A percentile compares a stretch with the other conserved stretches of the same genome.
Conservation (phyloP, 1,284 basidiomycete genomes). For the Irpex sp. region DNA sequence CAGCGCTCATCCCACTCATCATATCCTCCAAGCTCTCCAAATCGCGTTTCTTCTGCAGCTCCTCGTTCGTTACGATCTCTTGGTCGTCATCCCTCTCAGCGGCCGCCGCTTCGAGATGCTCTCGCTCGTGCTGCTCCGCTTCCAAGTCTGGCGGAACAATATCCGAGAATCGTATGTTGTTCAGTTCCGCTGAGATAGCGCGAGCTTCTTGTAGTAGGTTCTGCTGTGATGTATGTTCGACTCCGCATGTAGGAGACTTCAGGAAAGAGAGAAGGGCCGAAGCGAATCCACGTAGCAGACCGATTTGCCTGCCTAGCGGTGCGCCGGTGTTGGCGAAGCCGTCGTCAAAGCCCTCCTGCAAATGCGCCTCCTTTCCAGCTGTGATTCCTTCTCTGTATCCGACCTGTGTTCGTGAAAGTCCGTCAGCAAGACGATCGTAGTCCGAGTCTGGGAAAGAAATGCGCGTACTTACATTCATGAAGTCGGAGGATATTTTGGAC, state of each 20-base stretch:
- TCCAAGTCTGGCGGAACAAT: constrained; percentile 68
- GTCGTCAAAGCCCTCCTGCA: constrained; percentile 80
- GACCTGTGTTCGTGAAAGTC: constrained; percentile 40
- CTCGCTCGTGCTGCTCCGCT: constrained; percentile 66
- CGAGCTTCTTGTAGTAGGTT: constrained; percentile 37
- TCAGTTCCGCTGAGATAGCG: constrained; percentile 49
- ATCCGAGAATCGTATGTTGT: constrained; percentile 58
- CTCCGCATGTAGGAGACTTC: constrained; percentile 14
- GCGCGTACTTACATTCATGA: constrained; percentile 51
- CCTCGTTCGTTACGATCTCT: constrained; percentile 31
- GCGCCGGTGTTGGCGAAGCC: constrained; percentile 73
- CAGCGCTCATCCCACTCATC: constrained; percentile 42
- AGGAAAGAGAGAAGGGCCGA: constrained; percentile 59
- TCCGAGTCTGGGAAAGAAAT: not conserved
- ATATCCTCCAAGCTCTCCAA: constrained; percentile 57
- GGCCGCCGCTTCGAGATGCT: constrained; percentile 47
- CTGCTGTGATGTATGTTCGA: not conserved
- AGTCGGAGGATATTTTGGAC: constrained; percentile 60
- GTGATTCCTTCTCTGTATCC: constrained; percentile 89
- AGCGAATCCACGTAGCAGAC: constrained; percentile 63
- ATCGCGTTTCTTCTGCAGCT: constrained; percentile 40
- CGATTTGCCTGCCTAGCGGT: constrained; percentile 71
- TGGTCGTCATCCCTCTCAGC: constrained; percentile 17
- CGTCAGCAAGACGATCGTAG: not conserved
- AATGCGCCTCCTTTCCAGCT: constrained; percentile 74